phyloP scores from a whole-genome alignment of 2,329 filamentous ascomycete species.

The Talaromyces verruculosus region DNA sequence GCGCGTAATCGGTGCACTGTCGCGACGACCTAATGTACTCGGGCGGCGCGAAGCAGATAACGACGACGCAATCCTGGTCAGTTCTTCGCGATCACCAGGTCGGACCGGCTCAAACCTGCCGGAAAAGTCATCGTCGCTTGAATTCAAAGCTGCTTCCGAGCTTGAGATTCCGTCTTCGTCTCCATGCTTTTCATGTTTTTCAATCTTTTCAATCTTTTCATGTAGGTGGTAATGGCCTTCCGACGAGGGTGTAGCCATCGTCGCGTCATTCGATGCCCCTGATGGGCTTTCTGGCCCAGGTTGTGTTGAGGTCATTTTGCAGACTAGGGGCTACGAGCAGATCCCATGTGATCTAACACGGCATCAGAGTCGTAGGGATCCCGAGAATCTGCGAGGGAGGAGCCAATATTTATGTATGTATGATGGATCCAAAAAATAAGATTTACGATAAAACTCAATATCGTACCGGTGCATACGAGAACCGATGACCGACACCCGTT shows the following conservation, averaged over 20 bases:
- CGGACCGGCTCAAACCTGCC: constrained; percentile 18
- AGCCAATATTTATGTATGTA: not conserved
- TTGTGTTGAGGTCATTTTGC: constrained; percentile 13
- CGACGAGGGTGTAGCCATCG: not conserved
- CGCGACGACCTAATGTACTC: constrained; percentile 15
- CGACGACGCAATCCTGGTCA: constrained; percentile 17
- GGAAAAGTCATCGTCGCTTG: constrained; percentile 13
- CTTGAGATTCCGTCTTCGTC: not conserved
- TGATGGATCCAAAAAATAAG: not conserved
- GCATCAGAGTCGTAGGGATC: not conserved
- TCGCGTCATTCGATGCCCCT: not conserved
- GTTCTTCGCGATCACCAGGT: constrained; percentile 19
- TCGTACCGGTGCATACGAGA: too few relatives aligned
- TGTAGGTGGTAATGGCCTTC: not conserved
- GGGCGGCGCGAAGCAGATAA: constrained; percentile 18
- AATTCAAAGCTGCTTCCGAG: not conserved
- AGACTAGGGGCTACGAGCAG: not conserved
- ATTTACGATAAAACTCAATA: too few relatives aligned
- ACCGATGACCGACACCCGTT: too few relatives aligned
- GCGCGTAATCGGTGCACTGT: constrained; percentile 15
- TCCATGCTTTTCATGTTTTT: not conserved
- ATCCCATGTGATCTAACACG: not conserved
- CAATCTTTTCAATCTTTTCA: not conserved
- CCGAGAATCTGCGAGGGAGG: not conserved
- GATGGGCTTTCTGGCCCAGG: not conserved